A percentile compares a stretch with the other conserved stretches of the same genome.
Conservation (phyloP, 148 eudicot genomes). For the Camellia lanceoleosa region DNA sequence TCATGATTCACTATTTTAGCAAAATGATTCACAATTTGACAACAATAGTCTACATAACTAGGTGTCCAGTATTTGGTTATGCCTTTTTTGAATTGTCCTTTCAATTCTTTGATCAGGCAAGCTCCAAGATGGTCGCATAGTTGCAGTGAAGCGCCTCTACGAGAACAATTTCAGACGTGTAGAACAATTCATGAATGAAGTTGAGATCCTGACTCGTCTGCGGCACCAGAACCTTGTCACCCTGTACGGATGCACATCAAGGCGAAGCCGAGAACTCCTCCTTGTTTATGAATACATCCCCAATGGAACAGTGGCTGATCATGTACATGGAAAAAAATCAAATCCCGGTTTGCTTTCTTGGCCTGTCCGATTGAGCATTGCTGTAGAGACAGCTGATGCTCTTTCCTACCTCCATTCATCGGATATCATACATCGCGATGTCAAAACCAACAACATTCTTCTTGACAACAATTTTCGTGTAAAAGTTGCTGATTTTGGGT, state of each 20-base stretch:
- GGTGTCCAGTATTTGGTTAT: neutral
- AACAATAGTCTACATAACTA: neutral
- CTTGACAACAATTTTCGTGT: slow-evolving; percentile 58
- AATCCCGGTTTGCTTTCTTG: slow-evolving; percentile 48
- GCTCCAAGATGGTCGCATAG: slow-evolving; percentile 64
- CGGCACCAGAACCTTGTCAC: slow-evolving; percentile 66
- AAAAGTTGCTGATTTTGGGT: slow-evolving; percentile 89
- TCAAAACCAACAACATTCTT: slow-evolving; percentile 72
- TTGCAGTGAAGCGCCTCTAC: slow-evolving; percentile 77
- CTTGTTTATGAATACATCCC: slow-evolving; percentile 77
- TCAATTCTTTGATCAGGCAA: slow-evolving; percentile 33
- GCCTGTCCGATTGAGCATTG: slow-evolving; percentile 61
- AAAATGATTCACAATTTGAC: no score
- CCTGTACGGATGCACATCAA: slow-evolving; percentile 74
- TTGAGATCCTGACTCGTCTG: slow-evolving; percentile 59
- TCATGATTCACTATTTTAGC: no score
- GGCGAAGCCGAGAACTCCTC: slow-evolving; percentile 61
- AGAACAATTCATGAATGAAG: slow-evolving; percentile 81
- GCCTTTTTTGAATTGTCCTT: neutral
- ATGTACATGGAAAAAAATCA: slow-evolving; percentile 66
- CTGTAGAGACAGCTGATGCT: slow-evolving; percentile 77
- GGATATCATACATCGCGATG: slow-evolving; percentile 80
- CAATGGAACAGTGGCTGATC: slow-evolving; percentile 88
- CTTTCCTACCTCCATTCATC: slow-evolving; percentile 62
- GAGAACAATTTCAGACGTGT: slow-evolving; percentile 70